phyloP scores from a whole-genome alignment of 164 flowering plant genomes.

The Annona cherimola region DNA sequence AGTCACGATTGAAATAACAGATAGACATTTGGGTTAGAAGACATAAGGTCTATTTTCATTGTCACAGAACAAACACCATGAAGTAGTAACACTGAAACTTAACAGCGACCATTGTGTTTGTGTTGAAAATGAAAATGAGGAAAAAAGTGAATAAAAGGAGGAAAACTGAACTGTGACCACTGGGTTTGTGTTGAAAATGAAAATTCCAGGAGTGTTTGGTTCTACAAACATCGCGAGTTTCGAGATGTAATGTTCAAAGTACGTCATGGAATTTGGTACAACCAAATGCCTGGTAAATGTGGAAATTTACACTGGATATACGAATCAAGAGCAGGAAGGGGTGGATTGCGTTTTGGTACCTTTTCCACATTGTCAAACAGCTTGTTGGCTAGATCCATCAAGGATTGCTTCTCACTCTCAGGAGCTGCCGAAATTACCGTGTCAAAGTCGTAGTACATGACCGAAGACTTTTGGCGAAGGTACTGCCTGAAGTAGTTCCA shows the following conservation, averaged over 20 bases:
- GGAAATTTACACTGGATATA: not conserved
- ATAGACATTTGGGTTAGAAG: too few relatives aligned
- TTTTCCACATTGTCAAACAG: slow-evolving; percentile 72
- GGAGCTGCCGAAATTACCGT: slow-evolving; percentile 68
- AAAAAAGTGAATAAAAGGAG: too few relatives aligned
- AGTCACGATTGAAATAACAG: too few relatives aligned
- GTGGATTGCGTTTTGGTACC: slow-evolving; percentile 31
- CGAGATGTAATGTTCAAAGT: not conserved
- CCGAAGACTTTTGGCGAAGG: slow-evolving; percentile 56
- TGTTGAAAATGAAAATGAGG: too few relatives aligned
- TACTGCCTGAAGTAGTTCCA: slow-evolving; percentile 60
- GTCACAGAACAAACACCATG: too few relatives aligned
- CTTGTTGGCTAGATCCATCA: slow-evolving; percentile 65
- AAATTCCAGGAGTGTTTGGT: not conserved
- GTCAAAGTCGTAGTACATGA: slow-evolving; percentile 90
- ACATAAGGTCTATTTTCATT: too few relatives aligned
- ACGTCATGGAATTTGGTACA: too few relatives aligned
- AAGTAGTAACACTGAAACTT: too few relatives aligned
- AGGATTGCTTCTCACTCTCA: slow-evolving; percentile 54
- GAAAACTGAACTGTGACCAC: not conserved
- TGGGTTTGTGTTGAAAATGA: not conserved
- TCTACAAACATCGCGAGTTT: too few relatives aligned
- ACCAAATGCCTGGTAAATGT: not conserved
- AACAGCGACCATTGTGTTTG: too few relatives aligned
- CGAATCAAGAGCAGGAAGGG: too few relatives aligned